Evolutionary conservation across 2,329 filamentous ascomycete genomes (phyloP), one percentile per base, ranked within the genome.

Genomic region (Diatrype stigma): DNA sequence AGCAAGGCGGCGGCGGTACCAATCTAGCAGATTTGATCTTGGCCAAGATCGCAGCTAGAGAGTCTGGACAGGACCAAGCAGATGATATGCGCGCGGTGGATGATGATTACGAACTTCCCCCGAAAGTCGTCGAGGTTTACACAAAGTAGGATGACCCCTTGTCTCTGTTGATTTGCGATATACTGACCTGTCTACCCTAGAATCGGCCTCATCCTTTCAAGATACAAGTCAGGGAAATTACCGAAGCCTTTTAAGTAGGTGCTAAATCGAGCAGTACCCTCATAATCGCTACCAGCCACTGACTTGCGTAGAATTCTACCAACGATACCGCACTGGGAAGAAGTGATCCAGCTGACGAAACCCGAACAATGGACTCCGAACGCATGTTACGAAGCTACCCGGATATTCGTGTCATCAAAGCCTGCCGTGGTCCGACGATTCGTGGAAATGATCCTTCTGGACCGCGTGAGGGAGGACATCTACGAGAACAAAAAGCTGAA

Each of bases 201-300:
- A 73, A 86, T 96, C 60, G 93, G 92, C 54, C 78, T 92, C 59
- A 87, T 97, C 54, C 80, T 99, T 52, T 91, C 90, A 23, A 84
- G 93, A 57, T 97, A 96, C 76, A 96, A 96, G 72, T 93, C 89
- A 14, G 94, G 94, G n/a, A 93, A 93, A 59, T 80, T 99, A 30
- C 94, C 94, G 19, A 99, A 99, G 71, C 93, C 93, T 0, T 96
- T 99, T 79, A 97, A 97, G 72, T 42, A 22, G 3, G 38, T 42
- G 19, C 38, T 42, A 11, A 42, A 11, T 42, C 38, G 12, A 11
- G 6, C 12, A 11, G 8, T 23, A 11, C 19, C 14, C 30, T 34
- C 14, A 14, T 34, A 34, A 7, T 34, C 30, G 30, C 38, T 42
- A 16, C n/a, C 8, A 23, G 5, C n/a, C 19, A 23, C 19, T 22